A percentile compares a stretch with the other conserved stretches of the same genome.
These are phyloP conservation scores for Styphnolobium japonicum DNA, from an alignment of 306 rosid genomes.

Conservation along the genomic window DNA sequence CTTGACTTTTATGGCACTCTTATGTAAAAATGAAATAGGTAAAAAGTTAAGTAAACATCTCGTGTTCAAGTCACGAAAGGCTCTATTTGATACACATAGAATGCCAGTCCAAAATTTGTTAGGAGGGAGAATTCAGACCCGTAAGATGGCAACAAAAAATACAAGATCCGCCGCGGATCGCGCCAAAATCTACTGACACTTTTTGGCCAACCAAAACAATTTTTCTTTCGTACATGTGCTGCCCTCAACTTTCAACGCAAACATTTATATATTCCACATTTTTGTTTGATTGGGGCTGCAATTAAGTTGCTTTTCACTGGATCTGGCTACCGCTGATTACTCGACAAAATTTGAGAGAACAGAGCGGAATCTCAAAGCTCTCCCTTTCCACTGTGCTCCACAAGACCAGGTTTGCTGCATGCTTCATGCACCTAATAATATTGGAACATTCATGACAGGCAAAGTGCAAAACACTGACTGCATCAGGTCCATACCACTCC, in stretches of 20 bases:
- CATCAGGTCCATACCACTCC: not conserved
- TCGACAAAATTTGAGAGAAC: constrained; percentile 1
- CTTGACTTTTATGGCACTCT: too few relatives aligned
- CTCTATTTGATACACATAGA: too few relatives aligned
- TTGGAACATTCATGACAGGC: constrained; percentile 8
- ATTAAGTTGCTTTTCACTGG: not conserved
- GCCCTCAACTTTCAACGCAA: constrained; percentile 16
- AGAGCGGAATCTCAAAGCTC: constrained; percentile 7
- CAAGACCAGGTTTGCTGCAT: not conserved
- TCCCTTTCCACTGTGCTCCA: not conserved
- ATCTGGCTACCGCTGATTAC: constrained; percentile 28
- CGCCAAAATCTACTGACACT: not conserved
- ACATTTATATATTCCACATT: not conserved
- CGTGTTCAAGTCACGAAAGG: too few relatives aligned
- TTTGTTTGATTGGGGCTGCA: not conserved
- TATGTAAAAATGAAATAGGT: too few relatives aligned
- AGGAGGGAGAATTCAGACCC: not conserved
- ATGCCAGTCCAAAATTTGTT: not conserved
- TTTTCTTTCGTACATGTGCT: not conserved
- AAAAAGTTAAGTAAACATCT: too few relatives aligned
- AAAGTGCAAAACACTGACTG: not conserved
- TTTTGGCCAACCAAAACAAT: constrained; percentile 11
- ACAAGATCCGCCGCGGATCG: constrained; percentile 16
- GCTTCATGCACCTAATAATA: not conserved
- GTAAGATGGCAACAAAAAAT: not conserved